Evolutionary conservation across 331 rosid species (phyloP).

Genomic region (Stylosanthes scabra): DNA sequence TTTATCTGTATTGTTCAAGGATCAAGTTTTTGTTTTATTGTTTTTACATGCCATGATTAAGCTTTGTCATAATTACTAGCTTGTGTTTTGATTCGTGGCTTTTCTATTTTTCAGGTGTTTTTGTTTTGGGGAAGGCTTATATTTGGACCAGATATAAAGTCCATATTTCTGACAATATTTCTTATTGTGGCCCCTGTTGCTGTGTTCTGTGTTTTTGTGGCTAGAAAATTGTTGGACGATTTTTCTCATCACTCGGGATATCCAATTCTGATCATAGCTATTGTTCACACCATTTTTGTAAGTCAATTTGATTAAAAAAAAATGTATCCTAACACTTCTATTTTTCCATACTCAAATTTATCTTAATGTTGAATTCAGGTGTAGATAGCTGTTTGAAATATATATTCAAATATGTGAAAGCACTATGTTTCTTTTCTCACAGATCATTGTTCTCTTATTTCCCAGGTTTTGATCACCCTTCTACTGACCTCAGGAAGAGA

Average conservation of each 20-base stretch:
- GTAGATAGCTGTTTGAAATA: neutral
- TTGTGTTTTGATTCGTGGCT: neutral
- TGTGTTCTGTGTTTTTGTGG: constrained; percentile 51
- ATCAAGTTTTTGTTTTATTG: neutral
- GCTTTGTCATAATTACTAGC: too few relatives aligned
- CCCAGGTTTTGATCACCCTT: constrained; percentile 69
- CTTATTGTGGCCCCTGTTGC: constrained; percentile 58
- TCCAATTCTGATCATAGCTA: constrained; percentile 38
- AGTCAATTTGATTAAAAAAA: constrained; percentile 37
- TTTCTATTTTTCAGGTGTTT: constrained; percentile 62
- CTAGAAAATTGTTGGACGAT: constrained; percentile 42
- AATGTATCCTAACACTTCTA: neutral
- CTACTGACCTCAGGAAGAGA: constrained; percentile 76
- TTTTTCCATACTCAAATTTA: constrained; percentile 19
- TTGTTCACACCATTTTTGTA: constrained; percentile 50
- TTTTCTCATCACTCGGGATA: constrained; percentile 43
- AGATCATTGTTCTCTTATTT: constrained; percentile 34
- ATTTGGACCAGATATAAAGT: constrained; percentile 78
- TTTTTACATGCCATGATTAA: too few relatives aligned
- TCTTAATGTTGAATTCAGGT: neutral
- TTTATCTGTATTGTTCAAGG: neutral
- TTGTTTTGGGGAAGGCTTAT: constrained; percentile 62
- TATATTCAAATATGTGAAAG: neutral
- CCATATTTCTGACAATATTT: constrained; percentile 56
- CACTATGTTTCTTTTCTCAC: constrained; percentile 19